These are phyloP conservation scores for Dalbergia oliveri DNA, from an alignment of 306 rosid genomes.

Conservation along the genomic window DNA sequence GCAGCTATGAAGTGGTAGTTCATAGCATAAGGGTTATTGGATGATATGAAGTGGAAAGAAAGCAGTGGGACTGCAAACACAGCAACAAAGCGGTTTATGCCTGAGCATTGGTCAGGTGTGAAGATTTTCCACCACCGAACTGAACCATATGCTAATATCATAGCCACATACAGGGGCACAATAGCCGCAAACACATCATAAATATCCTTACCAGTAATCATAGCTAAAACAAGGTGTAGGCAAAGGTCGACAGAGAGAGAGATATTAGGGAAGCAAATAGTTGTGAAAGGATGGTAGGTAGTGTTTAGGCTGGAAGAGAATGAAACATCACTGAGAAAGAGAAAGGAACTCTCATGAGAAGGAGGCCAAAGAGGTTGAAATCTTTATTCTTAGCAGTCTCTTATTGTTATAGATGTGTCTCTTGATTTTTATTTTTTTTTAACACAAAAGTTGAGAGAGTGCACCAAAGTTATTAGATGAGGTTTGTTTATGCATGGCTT, in stretches of 20 bases:
- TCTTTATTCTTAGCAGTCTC: conserved; percentile 17
- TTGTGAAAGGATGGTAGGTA: conserved; percentile 16
- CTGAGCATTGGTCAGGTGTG: conserved; percentile 88
- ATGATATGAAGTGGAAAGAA: conserved; percentile 83
- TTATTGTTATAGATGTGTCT: conserved; percentile 24
- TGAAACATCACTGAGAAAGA: conserved; percentile 40
- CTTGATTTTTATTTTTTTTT: not conserved
- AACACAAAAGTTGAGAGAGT: not conserved
- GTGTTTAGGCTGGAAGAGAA: conserved; percentile 41
- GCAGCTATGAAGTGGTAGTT: conserved; percentile 84
- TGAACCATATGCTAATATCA: conserved; percentile 84
- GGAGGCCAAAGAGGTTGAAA: conserved; percentile 34
- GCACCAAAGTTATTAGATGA: not conserved
- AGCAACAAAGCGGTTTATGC: conserved; percentile 87
- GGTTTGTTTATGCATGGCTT: not conserved
- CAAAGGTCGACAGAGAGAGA: not conserved
- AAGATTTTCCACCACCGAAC: conserved; percentile 90
- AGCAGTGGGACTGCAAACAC: conserved; percentile 87
- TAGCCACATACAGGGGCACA: conserved; percentile 86
- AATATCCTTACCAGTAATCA: conserved; percentile 82
- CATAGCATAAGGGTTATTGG: conserved; percentile 84
- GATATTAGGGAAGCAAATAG: not conserved
- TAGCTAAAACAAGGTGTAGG: conserved; percentile 33
- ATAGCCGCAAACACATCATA: conserved; percentile 80
- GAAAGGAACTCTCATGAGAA: not conserved